A percentile compares a stretch with the other conserved stretches of the same genome.
Conservation (phyloP, 176 grass and related monocot species). For the Phragmites australis region DNA sequence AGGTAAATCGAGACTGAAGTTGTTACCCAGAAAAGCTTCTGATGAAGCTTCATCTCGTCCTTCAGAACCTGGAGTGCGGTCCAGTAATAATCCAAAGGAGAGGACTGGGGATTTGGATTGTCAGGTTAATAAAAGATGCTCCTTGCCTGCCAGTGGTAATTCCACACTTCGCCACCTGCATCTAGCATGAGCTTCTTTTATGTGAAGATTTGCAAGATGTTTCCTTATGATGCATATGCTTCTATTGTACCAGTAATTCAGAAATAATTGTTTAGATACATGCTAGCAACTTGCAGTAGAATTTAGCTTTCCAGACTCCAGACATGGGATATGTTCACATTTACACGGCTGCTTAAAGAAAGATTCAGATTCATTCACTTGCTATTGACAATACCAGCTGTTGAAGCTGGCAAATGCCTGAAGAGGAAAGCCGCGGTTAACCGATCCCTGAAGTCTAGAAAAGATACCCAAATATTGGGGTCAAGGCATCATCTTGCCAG, state of each 20-base stretch:
- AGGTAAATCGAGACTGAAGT: slow-evolving; percentile 66
- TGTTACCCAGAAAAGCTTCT: slow-evolving; percentile 47
- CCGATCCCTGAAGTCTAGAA: slow-evolving; percentile 21
- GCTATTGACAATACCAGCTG: slow-evolving; percentile 34
- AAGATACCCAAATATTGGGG: slow-evolving; percentile 17
- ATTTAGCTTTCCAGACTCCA: background rate
- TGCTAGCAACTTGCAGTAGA: background rate
- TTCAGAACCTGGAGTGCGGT: slow-evolving; percentile 46
- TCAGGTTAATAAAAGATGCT: slow-evolving; percentile 65
- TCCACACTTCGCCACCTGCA: background rate
- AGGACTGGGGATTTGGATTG: slow-evolving; percentile 46
- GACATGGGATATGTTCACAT: background rate
- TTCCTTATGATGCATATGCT: background rate
- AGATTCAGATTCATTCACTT: background rate
- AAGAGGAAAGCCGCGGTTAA: slow-evolving; percentile 24
- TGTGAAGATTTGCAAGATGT: background rate
- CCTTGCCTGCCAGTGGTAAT: slow-evolving; percentile 62
- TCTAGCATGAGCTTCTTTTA: slow-evolving; percentile 6
- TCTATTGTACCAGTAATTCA: background rate
- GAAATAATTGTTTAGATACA: background rate
- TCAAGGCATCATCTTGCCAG: slow-evolving; percentile 32
- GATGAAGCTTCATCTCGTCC: slow-evolving; percentile 54
- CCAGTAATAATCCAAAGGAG: slow-evolving; percentile 78
- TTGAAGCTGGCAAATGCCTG: slow-evolving; percentile 33
- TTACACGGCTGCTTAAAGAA: background rate